phyloP scores from a whole-genome alignment of 176 grass and related monocot species.

The Aechmea fasciata region DNA sequence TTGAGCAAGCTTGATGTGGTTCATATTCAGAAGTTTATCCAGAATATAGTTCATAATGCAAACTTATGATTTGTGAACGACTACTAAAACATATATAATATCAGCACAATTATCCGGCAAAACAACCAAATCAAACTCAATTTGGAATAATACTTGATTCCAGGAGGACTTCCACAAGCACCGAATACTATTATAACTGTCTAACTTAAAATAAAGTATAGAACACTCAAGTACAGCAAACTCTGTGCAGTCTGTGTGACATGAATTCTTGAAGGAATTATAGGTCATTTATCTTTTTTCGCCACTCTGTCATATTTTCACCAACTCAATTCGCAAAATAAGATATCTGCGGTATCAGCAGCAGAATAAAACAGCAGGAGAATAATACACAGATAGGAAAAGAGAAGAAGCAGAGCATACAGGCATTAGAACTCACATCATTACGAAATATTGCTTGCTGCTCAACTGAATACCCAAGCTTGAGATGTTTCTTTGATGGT shows the following conservation, averaged over 20 bases:
- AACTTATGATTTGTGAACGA: neutral
- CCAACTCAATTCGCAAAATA: neutral
- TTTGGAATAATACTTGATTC: neutral
- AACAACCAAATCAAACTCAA: neutral
- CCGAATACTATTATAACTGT: neutral
- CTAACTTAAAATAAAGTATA: neutral
- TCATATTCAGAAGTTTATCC: no score
- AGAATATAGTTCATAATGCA: no score
- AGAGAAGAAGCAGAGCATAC: neutral
- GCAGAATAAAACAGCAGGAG: neutral
- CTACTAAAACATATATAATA: neutral
- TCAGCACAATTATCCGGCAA: neutral
- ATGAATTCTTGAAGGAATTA: no score
- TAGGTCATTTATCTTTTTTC: no score
- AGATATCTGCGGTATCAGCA: neutral
- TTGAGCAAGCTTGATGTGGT: no score
- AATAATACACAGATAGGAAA: neutral
- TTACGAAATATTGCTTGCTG: neutral
- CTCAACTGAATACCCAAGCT: neutral
- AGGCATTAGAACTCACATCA: slow-evolving; percentile 20
- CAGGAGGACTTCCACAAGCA: neutral
- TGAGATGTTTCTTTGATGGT: slow-evolving; percentile 3
- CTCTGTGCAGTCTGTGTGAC: neutral
- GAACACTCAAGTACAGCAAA: neutral
- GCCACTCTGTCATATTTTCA: slow-evolving; percentile 5